Evolutionary conservation across 1,284 basidiomycete species (phyloP).

Genomic region (Trametes polyzona): DNA sequence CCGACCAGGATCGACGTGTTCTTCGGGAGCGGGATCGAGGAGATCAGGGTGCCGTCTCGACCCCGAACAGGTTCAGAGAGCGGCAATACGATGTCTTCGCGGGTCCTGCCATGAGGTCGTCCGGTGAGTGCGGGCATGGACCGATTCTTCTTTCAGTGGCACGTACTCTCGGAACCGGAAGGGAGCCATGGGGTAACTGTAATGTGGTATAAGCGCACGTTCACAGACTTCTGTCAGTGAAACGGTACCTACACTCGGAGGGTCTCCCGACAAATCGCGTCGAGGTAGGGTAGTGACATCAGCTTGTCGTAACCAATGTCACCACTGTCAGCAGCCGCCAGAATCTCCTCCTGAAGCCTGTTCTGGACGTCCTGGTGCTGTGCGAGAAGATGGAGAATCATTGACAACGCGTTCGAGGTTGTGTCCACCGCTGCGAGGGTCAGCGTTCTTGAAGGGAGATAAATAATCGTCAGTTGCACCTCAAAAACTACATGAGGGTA

Average conservation of each 20-base stretch:
- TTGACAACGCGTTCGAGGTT: conserved; percentile 19
- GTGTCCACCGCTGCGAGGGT: conserved; percentile 22
- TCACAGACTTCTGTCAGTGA: neutral
- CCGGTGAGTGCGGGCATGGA: neutral
- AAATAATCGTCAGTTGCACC: neutral
- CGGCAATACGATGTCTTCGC: conserved; percentile 19
- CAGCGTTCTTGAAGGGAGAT: conserved; percentile 4
- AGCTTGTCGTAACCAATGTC: conserved; percentile 23
- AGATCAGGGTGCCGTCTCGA: conserved; percentile 15
- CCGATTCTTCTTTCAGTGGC: neutral
- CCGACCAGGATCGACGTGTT: conserved; percentile 18
- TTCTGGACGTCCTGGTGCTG: conserved; percentile 13
- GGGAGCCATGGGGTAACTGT: conserved; percentile 19
- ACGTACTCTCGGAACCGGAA: conserved; percentile 21
- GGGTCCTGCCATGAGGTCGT: conserved; percentile 1
- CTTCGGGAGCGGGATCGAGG: conserved; percentile 17
- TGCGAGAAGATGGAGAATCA: conserved; percentile 14
- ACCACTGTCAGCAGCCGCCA: conserved; percentile 2
- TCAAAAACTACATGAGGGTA: neutral
- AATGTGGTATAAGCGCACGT: neutral
- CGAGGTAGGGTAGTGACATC: conserved; percentile 22
- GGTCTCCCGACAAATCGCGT: conserved; percentile 26
- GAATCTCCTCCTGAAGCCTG: conserved; percentile 11
- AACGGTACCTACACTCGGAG: conserved; percentile 23
- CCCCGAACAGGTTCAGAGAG: conserved; percentile 18